A percentile compares a stretch with the other conserved stretches of the same genome.
Evolutionary conservation across 2,329 filamentous ascomycete species (phyloP).

Genomic region (Septoria petroselini): DNA sequence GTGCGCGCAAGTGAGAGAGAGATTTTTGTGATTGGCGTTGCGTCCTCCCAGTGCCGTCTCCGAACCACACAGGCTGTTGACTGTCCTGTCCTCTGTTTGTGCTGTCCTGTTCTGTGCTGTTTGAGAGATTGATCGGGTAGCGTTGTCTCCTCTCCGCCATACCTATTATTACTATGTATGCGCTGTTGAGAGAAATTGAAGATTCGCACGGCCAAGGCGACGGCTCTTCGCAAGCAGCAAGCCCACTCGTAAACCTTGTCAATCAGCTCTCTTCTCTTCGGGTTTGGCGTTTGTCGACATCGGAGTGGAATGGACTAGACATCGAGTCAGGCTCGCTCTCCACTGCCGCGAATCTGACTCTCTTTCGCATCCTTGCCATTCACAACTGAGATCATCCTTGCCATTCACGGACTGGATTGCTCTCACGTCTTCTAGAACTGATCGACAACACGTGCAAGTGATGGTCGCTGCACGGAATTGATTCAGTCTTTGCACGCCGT

Average conservation of each 20-base stretch:
- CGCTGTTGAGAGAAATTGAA: constrained; percentile 2
- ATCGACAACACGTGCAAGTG: constrained; percentile 20
- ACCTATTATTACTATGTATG: too few species aligned
- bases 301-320: not conserved
- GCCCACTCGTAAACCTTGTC: constrained; percentile 14
- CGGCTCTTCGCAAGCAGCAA: constrained; percentile 13
- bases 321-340: constrained; percentile 9
- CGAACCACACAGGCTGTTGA: not conserved
- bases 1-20: constrained; percentile 15
- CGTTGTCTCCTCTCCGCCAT: too few species aligned
- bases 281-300: constrained; percentile 15
- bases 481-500: not conserved
- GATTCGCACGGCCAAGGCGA: constrained; percentile 6
- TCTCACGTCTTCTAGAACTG: constrained; percentile 9
- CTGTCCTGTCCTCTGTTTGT: too few species aligned
- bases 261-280: constrained; percentile 9
- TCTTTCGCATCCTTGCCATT: constrained; percentile 2
- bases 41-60: constrained; percentile 27
- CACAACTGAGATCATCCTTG: too few species aligned
- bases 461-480: constrained; percentile 15
- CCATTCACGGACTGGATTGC: constrained; percentile 7
- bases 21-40: constrained; percentile 27
- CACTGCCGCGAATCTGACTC: constrained; percentile 9
- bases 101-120: too few species aligned
- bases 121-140: too few species aligned